Conservation (phyloP, 352 stramenopile species). For the Phytophthora fragariaefolia region DNA sequence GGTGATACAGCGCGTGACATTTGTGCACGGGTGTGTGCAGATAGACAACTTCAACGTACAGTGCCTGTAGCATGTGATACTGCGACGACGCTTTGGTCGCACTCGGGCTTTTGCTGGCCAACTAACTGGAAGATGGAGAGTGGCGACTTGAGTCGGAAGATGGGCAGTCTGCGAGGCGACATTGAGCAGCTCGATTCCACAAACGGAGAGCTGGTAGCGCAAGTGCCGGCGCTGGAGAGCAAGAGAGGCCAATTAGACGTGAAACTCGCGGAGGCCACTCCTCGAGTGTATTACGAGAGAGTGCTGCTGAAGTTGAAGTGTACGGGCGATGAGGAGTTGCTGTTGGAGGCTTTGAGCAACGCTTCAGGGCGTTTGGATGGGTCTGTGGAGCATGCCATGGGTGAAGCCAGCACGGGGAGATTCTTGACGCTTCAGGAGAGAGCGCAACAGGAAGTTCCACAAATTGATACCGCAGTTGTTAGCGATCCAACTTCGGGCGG, state of each 20-base stretch:
- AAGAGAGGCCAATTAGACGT: slow-evolving; percentile 3
- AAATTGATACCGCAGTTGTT: background rate
- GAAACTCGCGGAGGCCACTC: background rate
- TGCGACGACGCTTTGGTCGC: background rate
- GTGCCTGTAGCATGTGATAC: too few relatives aligned
- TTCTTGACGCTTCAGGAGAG: slow-evolving; percentile 13
- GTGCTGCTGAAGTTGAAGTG: slow-evolving; percentile 9
- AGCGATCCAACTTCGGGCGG: background rate
- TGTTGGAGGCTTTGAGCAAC: slow-evolving; percentile 1
- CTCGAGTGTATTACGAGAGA: slow-evolving; percentile 2
- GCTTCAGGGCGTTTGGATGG: background rate
- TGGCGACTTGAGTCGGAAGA: background rate
- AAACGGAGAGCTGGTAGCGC: background rate
- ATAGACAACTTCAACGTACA: slow-evolving; percentile 27
- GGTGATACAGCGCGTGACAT: background rate
- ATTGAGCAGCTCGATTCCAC: slow-evolving; percentile 1
- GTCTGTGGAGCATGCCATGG: slow-evolving; percentile 6
- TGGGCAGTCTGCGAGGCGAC: background rate
- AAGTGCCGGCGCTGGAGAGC: slow-evolving; percentile 8
- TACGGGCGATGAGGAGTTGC: background rate
- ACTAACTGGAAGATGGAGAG: background rate
- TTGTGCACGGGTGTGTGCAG: slow-evolving; percentile 1
- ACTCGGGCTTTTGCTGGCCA: slow-evolving; percentile 1
- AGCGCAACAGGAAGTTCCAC: background rate
- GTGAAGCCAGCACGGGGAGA: slow-evolving; percentile 7